Conservation (phyloP, 306 rosid species). For the Spatholobus suberectus region DNA sequence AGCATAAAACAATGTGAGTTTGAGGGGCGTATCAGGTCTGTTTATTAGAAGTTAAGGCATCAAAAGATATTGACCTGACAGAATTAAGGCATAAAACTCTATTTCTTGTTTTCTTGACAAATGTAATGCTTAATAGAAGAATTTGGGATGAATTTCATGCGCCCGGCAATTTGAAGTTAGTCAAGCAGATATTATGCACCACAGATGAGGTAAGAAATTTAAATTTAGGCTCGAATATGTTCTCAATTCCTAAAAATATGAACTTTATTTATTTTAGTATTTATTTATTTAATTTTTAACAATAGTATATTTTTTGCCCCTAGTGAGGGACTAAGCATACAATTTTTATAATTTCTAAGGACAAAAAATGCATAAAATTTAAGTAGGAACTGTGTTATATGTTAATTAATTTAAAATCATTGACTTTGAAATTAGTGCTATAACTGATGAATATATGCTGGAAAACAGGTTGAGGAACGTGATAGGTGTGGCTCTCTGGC, state of each 20-base stretch:
- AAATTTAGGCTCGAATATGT: not conserved
- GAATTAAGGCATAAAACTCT: conserved; percentile 11
- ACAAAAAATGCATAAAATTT: too few species aligned
- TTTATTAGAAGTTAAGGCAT: conserved; percentile 50
- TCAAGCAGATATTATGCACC: conserved; percentile 41
- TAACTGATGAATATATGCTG: not conserved
- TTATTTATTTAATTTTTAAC: too few species aligned
- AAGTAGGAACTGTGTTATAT: too few species aligned
- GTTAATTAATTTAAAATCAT: not conserved
- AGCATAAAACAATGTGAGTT: conserved; percentile 31
- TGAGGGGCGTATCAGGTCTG: conserved; percentile 33
- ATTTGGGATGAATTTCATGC: conserved; percentile 59
- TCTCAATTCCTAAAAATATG: too few species aligned
- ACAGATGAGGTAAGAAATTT: conserved; percentile 48
- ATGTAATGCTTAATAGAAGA: conserved; percentile 46
- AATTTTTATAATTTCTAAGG: too few species aligned
- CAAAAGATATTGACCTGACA: conserved; percentile 35
- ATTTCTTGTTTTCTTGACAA: conserved; percentile 52
- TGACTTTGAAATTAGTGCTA: not conserved
- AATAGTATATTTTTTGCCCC: too few species aligned
- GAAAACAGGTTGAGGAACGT: conserved; percentile 39
- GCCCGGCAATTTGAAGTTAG: conserved; percentile 41
- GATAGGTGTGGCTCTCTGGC: not conserved
- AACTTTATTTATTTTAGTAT: too few species aligned
- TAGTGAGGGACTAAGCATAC: too few species aligned